Conservation (phyloP, 164 flowering plant genomes). For the Platanus orientalis region DNA sequence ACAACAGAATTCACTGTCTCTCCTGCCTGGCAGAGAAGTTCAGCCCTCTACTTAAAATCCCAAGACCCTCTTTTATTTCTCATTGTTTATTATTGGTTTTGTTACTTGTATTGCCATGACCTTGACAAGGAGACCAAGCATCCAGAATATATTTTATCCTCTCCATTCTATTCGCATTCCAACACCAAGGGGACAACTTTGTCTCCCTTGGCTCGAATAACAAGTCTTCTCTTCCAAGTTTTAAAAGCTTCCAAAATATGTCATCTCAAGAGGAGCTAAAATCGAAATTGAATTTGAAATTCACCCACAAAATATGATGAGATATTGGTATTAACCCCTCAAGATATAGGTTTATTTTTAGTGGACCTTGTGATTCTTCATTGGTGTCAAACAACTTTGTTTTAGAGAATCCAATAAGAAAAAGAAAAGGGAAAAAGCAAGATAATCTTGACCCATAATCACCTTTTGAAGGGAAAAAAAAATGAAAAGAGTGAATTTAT, state of each 20-base stretch:
- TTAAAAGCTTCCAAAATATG: constrained; percentile 4
- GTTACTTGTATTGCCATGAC: not conserved
- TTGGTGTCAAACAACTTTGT: constrained; percentile 26
- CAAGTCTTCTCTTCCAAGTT: constrained; percentile 18
- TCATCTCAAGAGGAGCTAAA: not conserved
- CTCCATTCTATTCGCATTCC: constrained; percentile 36
- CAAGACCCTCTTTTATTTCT: constrained; percentile 2
- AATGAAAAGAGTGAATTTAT: constrained; percentile 4
- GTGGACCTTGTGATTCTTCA: constrained; percentile 5
- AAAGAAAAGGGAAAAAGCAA: constrained; percentile 26
- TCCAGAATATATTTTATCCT: constrained; percentile 18
- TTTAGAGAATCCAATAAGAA: constrained; percentile 26
- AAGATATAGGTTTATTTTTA: not conserved
- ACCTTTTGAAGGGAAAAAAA: constrained; percentile 26
- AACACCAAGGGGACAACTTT: constrained; percentile 50
- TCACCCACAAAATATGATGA: not conserved
- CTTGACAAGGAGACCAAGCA: constrained; percentile 34
- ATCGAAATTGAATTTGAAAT: not conserved
- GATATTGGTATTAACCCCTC: constrained; percentile 1
- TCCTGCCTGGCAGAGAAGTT: not conserved
- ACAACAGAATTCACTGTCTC: constrained; percentile 14
- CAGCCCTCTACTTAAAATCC: constrained; percentile 12
- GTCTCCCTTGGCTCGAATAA: constrained; percentile 48
- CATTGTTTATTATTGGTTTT: too few species aligned
- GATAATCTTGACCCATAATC: constrained; percentile 48